Base-by-base conservation (phyloP, 1,139 yeast genomes). In the Lipomyces yarrowii region DNA sequence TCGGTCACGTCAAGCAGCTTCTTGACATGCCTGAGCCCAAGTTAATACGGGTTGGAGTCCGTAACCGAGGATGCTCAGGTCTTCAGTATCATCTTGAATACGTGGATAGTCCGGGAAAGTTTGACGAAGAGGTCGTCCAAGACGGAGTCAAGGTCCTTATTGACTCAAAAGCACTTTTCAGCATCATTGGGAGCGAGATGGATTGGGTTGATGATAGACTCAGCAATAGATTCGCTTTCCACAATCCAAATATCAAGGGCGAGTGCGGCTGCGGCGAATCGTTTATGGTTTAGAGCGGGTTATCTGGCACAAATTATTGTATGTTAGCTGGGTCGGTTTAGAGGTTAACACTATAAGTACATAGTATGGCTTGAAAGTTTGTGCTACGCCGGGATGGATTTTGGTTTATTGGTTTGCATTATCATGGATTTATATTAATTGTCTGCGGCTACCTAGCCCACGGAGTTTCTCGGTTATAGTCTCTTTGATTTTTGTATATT, bases 211-310 rank as follows among this genome's bases (percentile, higher is more conserved):
- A 94, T 75, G 98, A 94, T 76, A 92, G 91, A 78, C 82, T 94
- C 71, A 86, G 93, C 51, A 88, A 96, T 21, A 85, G 96, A 75
- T 94, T 94, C 77, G 91, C 94, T 52, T 94, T 94, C 82, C 88
- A 84, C 78, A 94, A 94, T 78, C 99, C 99, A 69, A 94, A 94
- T 78, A 89, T 96, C 59, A 94, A 93, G 81, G 98, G 98, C 46
- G 90, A 97, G 64, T 94, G 99, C 79, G 99, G 99, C 21, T 94
- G 99, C 78, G 99, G 98, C 65, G 99, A 94, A 80, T 91, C 97
- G 6, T 94, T 94, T 77, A 93, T 93, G 98, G 97, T 92, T 7
- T 92, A 80, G 39, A 39, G 39, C 6, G 11, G 10, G 54, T n/a
- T 59, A n/a, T 18, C 48, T 7, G n/a, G 48, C 23, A 10, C 48